A percentile compares a stretch with the other conserved stretches of the same genome.
phyloP scores from a whole-genome alignment of 768 basidiomycete genomes.

The Trametopsis cervina region DNA sequence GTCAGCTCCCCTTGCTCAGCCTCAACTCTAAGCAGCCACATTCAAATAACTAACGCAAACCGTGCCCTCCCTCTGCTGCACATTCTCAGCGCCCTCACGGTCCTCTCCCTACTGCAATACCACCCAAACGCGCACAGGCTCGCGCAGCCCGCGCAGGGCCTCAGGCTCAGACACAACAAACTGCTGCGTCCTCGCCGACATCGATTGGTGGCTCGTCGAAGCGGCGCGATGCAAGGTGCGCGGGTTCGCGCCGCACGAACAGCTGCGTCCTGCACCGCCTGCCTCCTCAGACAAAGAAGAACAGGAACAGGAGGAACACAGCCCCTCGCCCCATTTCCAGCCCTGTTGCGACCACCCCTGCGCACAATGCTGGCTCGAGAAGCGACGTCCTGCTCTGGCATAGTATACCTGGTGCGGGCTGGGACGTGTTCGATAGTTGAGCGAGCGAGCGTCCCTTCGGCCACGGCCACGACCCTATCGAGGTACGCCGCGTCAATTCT shows the following conservation, averaged over 20 bases:
- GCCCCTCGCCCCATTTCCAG: too few relatives aligned
- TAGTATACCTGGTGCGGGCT: slow-evolving; percentile 5
- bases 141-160: slow-evolving; percentile 44
- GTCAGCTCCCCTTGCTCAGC: too few relatives aligned
- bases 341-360: slow-evolving; percentile 3
- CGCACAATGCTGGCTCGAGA: slow-evolving; percentile 4
- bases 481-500: too few relatives aligned
- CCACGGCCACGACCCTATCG: slow-evolving; percentile 10
- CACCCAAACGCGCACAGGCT: slow-evolving; percentile 29
- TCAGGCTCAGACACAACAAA: slow-evolving; percentile 58
- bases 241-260: slow-evolving; percentile 12
- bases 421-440: slow-evolving; percentile 3
- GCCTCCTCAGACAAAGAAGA: slow-evolving; percentile 9
- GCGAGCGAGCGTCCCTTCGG: slow-evolving; percentile 9
- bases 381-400: slow-evolving; percentile 4
- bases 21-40: too few relatives aligned
- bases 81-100: slow-evolving; percentile 61
- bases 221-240: slow-evolving; percentile 56
- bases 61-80: slow-evolving; percentile 78
- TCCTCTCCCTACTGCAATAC: slow-evolving; percentile 53
- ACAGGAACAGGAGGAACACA: slow-evolving; percentile 22
- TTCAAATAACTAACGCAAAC: too few relatives aligned
- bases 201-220: slow-evolving; percentile 82
- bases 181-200: slow-evolving; percentile 75
- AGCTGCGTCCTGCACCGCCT: slow-evolving; percentile 6